Base-by-base conservation (phyloP, 1,284 basidiomycete species). In the Boletus semigastroideus region DNA sequence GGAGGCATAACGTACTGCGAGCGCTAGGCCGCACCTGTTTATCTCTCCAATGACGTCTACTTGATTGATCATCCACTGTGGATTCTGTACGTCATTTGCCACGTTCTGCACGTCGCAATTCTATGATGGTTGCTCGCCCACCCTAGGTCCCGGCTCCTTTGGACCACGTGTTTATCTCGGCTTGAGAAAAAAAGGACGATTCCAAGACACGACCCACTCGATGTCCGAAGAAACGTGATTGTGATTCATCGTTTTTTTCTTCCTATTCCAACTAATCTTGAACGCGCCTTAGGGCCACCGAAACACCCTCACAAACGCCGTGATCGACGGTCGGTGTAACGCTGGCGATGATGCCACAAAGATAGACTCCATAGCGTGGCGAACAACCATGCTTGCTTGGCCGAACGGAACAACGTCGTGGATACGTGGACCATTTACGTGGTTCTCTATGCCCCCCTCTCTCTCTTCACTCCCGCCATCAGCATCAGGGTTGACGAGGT, bases 81-180 rank as follows among this genome's bases (percentile, higher is more conserved):
- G n/a, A 10, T 42, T 22, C 27, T 8, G 42, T 36, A 46, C 41
- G 48, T 39, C 48, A 49, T 20, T 31, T 4, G 38, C 28, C 34
- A 25, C 28, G 48, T 19, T 5, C 22, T 22, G 10, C 19, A 47
- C 9, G 5, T 37, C 19, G 30, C 46, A 48, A 5, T 34, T 37
- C 49, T 34, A n/a, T 50, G 48, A n/a, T 10, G 17, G 22, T 22
- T 36, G n/a, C 19, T 17, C 14, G 20, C 20, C n/a, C 27, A 34
- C 49, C 49, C 49, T 48, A 34, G 44, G 30, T 39, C 13, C 41
- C 33, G 33, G 40, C 40, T 44, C 48, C 30, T 36, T 34, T 28
- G 16, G 1, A 7, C 37, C 45, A 34, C 45, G 45, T 40, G 38
- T n/a, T 33, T 7, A 14, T 34, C 22, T 22, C 16, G 14, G 25